A percentile compares a stretch with the other conserved stretches of the same genome.
Conservation (phyloP, 1,139 yeast genomes). For the Magnusiomyces magnusii region DNA sequence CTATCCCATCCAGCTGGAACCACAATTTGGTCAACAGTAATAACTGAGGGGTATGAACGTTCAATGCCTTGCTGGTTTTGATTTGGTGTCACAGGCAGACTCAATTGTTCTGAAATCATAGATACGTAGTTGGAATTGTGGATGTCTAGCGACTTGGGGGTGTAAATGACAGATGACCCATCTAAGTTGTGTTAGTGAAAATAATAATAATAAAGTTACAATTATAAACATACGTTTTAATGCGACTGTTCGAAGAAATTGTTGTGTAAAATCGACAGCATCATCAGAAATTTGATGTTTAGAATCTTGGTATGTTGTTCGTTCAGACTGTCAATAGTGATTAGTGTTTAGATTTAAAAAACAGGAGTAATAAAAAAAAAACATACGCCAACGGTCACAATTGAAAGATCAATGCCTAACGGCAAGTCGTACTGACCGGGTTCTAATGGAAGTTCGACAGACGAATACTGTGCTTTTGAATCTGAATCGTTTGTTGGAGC, state of each 20-base stretch:
- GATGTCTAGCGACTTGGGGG: slow-evolving; percentile 16
- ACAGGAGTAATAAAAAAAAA: slow-evolving; percentile 1
- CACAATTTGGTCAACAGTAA: slow-evolving; percentile 35
- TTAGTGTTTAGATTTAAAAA: not conserved
- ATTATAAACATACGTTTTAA: slow-evolving; percentile 29
- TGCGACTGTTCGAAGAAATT: slow-evolving; percentile 44
- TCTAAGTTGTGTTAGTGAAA: slow-evolving; percentile 17
- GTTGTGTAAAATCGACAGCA: slow-evolving; percentile 43
- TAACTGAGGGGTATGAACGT: slow-evolving; percentile 28
- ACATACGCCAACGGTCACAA: slow-evolving; percentile 26
- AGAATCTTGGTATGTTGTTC: slow-evolving; percentile 8
- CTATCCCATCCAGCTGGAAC: slow-evolving; percentile 42
- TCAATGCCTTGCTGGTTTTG: slow-evolving; percentile 12
- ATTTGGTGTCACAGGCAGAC: slow-evolving; percentile 19
- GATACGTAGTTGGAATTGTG: not conserved
- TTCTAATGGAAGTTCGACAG: slow-evolving; percentile 29
- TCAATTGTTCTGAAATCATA: slow-evolving; percentile 24
- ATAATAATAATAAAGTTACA: not conserved
- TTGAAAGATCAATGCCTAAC: slow-evolving; percentile 29
- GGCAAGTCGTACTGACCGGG: slow-evolving; percentile 31
- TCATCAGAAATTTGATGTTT: slow-evolving; percentile 22
- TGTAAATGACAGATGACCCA: slow-evolving; percentile 30
- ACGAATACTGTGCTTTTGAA: slow-evolving; percentile 9
- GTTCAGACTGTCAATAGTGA: slow-evolving; percentile 6
- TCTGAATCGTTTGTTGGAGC: slow-evolving; percentile 16